phyloP scores from a whole-genome alignment of 306 rosid species.

The Acmispon strigosus region DNA sequence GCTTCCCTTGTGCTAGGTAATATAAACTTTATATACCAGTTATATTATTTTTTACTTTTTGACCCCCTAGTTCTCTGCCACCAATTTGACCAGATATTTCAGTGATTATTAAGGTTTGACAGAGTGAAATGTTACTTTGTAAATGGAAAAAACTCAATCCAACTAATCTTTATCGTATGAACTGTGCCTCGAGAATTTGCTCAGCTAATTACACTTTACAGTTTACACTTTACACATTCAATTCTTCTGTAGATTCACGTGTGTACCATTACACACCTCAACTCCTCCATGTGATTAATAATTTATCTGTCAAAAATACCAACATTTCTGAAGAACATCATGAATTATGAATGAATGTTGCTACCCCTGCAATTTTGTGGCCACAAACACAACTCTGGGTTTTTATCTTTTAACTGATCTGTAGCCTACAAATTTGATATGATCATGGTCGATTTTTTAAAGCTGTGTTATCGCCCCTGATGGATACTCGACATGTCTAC shows the following conservation, averaged over 20 bases:
- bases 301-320: background rate
- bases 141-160: background rate
- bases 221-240: background rate
- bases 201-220: background rate
- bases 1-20: constrained; percentile 69
- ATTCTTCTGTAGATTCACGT: background rate
- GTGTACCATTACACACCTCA: no score
- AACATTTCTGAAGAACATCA: background rate
- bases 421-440: background rate
- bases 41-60: background rate
- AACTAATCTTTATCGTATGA: background rate
- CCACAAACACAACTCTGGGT: background rate
- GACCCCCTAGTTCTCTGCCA: background rate
- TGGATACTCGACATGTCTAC: no score
- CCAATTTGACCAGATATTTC: background rate
- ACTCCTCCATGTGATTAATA: background rate
- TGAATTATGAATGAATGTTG: background rate
- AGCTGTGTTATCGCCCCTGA: no score
- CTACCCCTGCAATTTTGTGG: background rate
- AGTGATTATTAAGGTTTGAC: background rate
- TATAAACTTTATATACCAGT: background rate
- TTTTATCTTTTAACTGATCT: background rate
- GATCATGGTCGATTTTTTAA: background rate
- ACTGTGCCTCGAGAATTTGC: background rate
- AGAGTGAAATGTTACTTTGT: background rate